phyloP scores from a whole-genome alignment of 2,329 filamentous ascomycete genomes.

The Lojkania enalia region DNA sequence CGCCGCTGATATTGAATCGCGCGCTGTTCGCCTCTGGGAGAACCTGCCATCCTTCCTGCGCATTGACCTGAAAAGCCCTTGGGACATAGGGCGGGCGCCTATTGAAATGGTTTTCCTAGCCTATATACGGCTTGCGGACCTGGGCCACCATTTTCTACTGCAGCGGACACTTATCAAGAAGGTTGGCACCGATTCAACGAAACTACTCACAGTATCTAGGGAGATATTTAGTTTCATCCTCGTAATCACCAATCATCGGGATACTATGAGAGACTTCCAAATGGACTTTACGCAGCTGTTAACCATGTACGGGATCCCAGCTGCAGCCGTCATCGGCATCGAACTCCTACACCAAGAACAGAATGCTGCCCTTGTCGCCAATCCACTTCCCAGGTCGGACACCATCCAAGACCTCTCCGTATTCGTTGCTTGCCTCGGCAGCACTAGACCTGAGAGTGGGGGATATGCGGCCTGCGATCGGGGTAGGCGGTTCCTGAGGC shows the following conservation, averaged over 20 bases:
- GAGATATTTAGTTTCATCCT: conserved; percentile 46
- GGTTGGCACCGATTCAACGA: conserved; percentile 32
- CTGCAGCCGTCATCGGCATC: conserved; percentile 48
- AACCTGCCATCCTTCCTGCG: conserved; percentile 34
- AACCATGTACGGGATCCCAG: conserved; percentile 46
- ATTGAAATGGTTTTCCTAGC: conserved; percentile 53
- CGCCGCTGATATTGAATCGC: conserved; percentile 34
- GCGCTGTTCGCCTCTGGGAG: conserved; percentile 24
- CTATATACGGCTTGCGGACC: conserved; percentile 52
- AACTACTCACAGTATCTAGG: conserved; percentile 43
- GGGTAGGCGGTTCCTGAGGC: conserved; percentile 46
- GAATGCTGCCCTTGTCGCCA: conserved; percentile 18
- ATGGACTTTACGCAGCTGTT: conserved; percentile 46
- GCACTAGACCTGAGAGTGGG: conserved; percentile 44
- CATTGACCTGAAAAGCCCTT: conserved; percentile 20
- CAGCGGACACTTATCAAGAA: conserved; percentile 59
- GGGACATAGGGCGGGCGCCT: conserved; percentile 22
- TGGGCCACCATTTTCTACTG: conserved; percentile 63
- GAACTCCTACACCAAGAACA: conserved; percentile 51
- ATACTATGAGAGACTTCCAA: conserved; percentile 49
- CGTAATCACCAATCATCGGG: conserved; percentile 42
- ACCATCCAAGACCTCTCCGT: conserved; percentile 52
- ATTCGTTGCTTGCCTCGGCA: conserved; percentile 48
- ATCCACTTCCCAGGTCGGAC: conserved; percentile 47
- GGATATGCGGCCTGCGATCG: conserved; percentile 49